Base-by-base conservation (phyloP, 805 yeast species). In the Kazachstania taianensis region DNA sequence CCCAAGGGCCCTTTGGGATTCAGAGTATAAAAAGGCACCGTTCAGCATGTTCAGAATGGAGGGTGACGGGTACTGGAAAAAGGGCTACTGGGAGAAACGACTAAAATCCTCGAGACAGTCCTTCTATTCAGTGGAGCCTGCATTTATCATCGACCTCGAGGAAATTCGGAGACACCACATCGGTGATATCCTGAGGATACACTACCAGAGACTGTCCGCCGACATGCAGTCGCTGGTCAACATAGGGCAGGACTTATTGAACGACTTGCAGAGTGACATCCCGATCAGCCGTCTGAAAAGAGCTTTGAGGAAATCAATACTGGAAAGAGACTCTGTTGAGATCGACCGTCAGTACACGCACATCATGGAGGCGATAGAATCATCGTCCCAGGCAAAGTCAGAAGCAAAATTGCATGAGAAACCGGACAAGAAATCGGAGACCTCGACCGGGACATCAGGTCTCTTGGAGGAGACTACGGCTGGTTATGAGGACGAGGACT, bases 191-290 rank as follows among this genome's bases (percentile, higher is more conserved):
- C 55, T 92, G 34, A 75, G 98, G 48, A 70, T 78, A 10, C 95
- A 85, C 44, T 89, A 92, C 58, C 96, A 87, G 52, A 67, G 72
- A 32, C 59, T 92, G 1, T 78, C 94, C 0, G 71, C 75, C 1
- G 96, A 86, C 54, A 81, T 92, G 1, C 66, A 61, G 16, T 86
- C 96, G 0, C 63, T 92, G 39, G 70, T 84, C 8, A 85, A 84
- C 49, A 67, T 87, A 41, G 97, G 86, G 53, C 96, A 89, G 54
- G 97, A 92, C 53, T 67, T 89, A 41, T 86, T 96, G n/a, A 92
- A 89, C 57, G 82, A 83, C 51, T 46, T 87, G 46, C 97, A 92
- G 57, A 48, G 65, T 16, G 55, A 59, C 20, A 57, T 89, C 6
- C 49, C 52, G 5, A 39, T 55, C 7, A 34, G 46, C 4, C 28